Evolutionary conservation across 345 rosid genomes (phyloP).

Genomic region (Heritiera littoralis): DNA sequence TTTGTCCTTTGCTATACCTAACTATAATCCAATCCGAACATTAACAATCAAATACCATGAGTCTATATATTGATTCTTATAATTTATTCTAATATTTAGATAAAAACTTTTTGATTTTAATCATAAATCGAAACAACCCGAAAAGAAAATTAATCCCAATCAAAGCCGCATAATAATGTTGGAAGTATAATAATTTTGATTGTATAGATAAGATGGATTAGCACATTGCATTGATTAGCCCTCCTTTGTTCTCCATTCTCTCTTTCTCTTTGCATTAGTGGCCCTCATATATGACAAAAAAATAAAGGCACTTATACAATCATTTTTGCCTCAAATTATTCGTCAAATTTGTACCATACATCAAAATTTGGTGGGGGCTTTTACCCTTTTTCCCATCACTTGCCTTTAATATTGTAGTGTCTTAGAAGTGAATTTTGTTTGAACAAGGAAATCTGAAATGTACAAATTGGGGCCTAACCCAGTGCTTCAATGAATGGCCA

Average conservation of each 20-base stretch:
- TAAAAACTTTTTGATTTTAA: no score
- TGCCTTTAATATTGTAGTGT: neutral
- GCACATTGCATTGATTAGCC: neutral
- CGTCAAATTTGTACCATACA: neutral
- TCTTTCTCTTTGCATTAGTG: neutral
- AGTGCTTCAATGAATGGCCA: neutral
- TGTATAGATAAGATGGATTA: neutral
- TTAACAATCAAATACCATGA: no score
- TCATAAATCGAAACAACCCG: neutral
- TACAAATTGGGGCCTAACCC: neutral
- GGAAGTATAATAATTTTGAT: conserved; percentile 14
- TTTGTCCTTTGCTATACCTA: neutral
- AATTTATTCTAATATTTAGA: no score
- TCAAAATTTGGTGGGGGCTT: neutral
- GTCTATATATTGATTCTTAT: no score
- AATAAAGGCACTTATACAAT: neutral
- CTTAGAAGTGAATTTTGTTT: neutral
- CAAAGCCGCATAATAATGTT: conserved; percentile 2
- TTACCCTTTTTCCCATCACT: no score
- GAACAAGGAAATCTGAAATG: neutral
- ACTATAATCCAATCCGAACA: no score
- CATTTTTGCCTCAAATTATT: neutral
- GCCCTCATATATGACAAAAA: conserved; percentile 1
- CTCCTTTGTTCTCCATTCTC: neutral
- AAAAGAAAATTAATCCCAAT: neutral